Conservation (phyloP, 192 early-diverging fungal species). For the Gigaspora rosea region DNA sequence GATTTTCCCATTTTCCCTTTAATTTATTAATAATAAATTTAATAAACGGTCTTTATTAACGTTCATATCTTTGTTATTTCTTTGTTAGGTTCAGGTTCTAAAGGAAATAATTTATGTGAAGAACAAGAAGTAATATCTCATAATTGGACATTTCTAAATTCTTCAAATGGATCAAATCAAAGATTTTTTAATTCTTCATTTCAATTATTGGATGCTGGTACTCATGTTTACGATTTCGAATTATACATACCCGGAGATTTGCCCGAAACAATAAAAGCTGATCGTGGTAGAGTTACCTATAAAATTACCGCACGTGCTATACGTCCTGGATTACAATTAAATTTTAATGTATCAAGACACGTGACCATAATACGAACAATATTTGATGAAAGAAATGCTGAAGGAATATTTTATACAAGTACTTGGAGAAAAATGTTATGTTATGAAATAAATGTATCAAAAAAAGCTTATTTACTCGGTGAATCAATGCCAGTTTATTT, state of each 20-base stretch:
- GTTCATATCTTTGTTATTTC: neutral
- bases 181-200: neutral
- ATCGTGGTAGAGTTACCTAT: neutral
- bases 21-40: neutral
- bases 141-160: constrained; percentile 10
- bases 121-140: constrained; percentile 1
- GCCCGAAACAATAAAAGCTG: constrained; percentile 1
- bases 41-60: too few species aligned
- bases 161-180: neutral
- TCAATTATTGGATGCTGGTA: neutral
- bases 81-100: neutral
- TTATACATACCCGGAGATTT: neutral
- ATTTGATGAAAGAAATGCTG: neutral
- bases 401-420: neutral
- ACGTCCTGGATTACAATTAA: neutral
- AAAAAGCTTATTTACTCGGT: constrained; percentile 12
- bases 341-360: neutral
- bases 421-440: neutral
- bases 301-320: neutral
- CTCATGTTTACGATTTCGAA: constrained; percentile 1
- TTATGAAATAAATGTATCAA: constrained; percentile 10
- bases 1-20: neutral
- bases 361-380: neutral
- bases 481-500: neutral
- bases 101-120: neutral